Evolutionary conservation across 495 filamentous ascomycete genomes (phyloP), one percentile per base, ranked within the genome.

Genomic region (Hamigera avellanea): DNA sequence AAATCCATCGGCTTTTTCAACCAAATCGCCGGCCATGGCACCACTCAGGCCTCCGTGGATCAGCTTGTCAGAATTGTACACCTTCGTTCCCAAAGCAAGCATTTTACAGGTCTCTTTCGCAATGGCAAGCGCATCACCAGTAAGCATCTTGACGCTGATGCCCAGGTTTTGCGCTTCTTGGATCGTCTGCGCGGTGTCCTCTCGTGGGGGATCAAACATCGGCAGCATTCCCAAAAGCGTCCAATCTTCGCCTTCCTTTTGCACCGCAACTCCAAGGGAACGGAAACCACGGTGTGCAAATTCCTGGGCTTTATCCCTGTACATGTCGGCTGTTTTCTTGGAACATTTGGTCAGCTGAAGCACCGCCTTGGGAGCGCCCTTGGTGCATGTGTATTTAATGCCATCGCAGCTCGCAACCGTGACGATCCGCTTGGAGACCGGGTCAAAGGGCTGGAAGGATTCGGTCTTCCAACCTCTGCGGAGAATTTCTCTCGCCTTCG

Each of bases 101-200:
- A 83, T 80, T 53, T 81, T 82, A 62, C 79, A 82, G 29, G 79
- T 83, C 57, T 83, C 79, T 47, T 82, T 83, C 16, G 79, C 78
- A 50, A 82, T 83, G 35, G 79, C 79, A 45, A 83, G 72, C 12
- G 79, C 79, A 54, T 83, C 79, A 62, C 79, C 79, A 31, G 79
- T 83, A 33, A 83, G 58, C 79, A 83, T 83, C 53, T 83, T 83
- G 17, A 83, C 79, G 30, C 71, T 75, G 28, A 83, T 78, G 55
- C 79, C 78, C 13, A 83, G 70, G 39, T 72, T 69, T 49, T 83
- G 78, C 37, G 79, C 76, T 63, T 83, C 79, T 30, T 69, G 64
- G 37, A 83, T 83, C 21, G 79, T 83, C 49, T 81, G 73, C 12
- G 79, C 79, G n/a, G 79, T 83, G 54, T 83, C 78, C 42, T 82